Percentiles rank a stretch among this genome's conserved stretches.
phyloP scores from a whole-genome alignment of 192 early-diverging fungal species.

The Podila epigama region DNA sequence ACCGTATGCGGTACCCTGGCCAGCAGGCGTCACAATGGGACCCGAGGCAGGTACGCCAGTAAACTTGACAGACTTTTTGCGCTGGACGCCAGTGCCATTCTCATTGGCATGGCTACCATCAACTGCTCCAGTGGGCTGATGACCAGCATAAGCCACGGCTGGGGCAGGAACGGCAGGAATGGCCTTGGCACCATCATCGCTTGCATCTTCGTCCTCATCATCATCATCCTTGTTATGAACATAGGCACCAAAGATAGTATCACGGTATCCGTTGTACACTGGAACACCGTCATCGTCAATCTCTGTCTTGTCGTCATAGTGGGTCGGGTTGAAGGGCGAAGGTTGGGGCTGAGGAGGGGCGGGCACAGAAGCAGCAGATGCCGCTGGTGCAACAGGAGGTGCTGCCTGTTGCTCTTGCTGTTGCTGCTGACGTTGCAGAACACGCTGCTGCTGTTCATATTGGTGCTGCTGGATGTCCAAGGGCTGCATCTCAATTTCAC shows the following conservation, averaged over 20 bases:
- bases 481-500: constrained; percentile 50
- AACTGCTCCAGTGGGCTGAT: neutral
- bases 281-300: constrained; percentile 34
- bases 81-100: constrained; percentile 10
- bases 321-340: constrained; percentile 32
- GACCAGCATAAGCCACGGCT: neutral
- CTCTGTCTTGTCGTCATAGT: constrained; percentile 44
- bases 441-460: constrained; percentile 39
- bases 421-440: constrained; percentile 28
- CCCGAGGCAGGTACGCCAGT: constrained; percentile 26
- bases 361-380: neutral
- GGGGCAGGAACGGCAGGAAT: constrained; percentile 11
- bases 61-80: constrained; percentile 51
- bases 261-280: constrained; percentile 48
- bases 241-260: constrained; percentile 48
- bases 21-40: constrained; percentile 10
- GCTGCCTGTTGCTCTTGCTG: constrained; percentile 13
- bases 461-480: constrained; percentile 48
- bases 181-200: neutral
- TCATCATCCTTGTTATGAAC: constrained; percentile 19
- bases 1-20: neutral
- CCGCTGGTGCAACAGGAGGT: neutral
- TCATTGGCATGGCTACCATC: neutral
- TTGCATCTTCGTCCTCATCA: constrained; percentile 28
- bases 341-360: neutral